phyloP scores from a whole-genome alignment of 768 basidiomycete species.

The Pisolithus albus region DNA sequence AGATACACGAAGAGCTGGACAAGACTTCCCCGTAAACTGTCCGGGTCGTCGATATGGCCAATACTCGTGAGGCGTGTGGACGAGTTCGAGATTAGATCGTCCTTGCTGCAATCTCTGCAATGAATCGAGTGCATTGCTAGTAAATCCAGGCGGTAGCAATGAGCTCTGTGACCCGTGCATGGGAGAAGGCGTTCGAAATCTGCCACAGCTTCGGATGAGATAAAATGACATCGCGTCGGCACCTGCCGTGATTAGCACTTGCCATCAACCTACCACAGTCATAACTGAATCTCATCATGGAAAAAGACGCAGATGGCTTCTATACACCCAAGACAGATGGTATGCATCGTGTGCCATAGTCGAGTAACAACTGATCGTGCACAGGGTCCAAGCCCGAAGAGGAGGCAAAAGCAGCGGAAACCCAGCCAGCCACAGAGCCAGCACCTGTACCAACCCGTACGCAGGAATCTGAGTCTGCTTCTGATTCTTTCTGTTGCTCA shows the following conservation, averaged over 20 bases:
- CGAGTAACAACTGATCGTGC: constrained; percentile 8
- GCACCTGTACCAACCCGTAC: constrained; percentile 16
- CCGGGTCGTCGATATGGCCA: constrained; percentile 55
- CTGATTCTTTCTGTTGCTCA: neutral
- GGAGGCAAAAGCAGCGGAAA: constrained; percentile 21
- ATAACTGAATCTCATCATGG: constrained; percentile 31
- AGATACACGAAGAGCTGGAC: constrained; percentile 43
- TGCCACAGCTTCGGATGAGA: neutral
- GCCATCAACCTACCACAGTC: neutral
- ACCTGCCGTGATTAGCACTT: constrained; percentile 4
- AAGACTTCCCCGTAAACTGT: neutral
- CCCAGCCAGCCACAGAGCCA: constrained; percentile 9
- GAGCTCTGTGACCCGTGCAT: constrained; percentile 3
- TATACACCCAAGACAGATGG: constrained; percentile 50
- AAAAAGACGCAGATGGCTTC: constrained; percentile 79
- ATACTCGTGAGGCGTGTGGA: constrained; percentile 50
- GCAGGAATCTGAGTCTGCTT: constrained; percentile 1
- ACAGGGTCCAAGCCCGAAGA: constrained; percentile 20
- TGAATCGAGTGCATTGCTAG: constrained; percentile 13
- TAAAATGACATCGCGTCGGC: constrained; percentile 5
- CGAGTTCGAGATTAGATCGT: constrained; percentile 46
- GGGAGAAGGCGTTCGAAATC: neutral
- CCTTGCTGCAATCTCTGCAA: constrained; percentile 38
- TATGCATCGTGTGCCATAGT: constrained; percentile 15
- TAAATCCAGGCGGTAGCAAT: constrained; percentile 12